A percentile compares a stretch with the other conserved stretches of the same genome.
These are phyloP conservation scores for Malus orientalis DNA, from an alignment of 306 rosid genomes.

Conservation along the genomic window DNA sequence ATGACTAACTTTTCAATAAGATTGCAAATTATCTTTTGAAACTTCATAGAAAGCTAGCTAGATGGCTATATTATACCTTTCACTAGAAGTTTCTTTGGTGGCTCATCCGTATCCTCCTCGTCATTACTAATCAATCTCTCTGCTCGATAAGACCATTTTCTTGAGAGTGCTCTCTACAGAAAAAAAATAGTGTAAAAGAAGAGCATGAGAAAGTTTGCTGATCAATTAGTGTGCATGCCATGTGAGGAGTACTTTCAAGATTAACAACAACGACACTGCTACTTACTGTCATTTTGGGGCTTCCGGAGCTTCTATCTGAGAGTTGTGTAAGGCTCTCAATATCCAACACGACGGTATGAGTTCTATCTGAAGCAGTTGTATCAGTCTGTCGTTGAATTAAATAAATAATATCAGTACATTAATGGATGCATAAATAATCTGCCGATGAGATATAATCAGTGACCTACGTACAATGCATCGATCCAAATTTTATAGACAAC, in stretches of 20 bases:
- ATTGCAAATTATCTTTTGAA: neutral
- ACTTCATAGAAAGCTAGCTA: neutral
- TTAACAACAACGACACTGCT: neutral
- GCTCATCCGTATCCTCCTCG: constrained; percentile 14
- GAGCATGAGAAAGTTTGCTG: neutral
- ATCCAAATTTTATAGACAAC: neutral
- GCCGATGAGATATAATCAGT: neutral
- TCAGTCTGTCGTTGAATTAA: neutral
- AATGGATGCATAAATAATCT: neutral
- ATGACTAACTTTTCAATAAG: neutral
- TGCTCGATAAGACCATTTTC: constrained; percentile 17
- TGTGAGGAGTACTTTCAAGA: neutral
- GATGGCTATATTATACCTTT: constrained; percentile 7
- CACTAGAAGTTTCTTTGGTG: constrained; percentile 12
- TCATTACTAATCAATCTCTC: constrained; percentile 6
- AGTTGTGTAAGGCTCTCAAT: constrained; percentile 18
- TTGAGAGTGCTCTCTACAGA: constrained; percentile 16
- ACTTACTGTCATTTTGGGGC: constrained; percentile 22
- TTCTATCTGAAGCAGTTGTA: neutral
- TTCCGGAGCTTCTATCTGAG: constrained; percentile 15
- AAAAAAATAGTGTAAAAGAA: neutral
- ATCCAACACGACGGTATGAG: constrained; percentile 10
- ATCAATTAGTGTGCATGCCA: neutral
- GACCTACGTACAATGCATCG: neutral
- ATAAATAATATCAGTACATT: neutral